Conservation (phyloP, 2,329 filamentous ascomycete species). For the Simplicillium aogashimaense region DNA sequence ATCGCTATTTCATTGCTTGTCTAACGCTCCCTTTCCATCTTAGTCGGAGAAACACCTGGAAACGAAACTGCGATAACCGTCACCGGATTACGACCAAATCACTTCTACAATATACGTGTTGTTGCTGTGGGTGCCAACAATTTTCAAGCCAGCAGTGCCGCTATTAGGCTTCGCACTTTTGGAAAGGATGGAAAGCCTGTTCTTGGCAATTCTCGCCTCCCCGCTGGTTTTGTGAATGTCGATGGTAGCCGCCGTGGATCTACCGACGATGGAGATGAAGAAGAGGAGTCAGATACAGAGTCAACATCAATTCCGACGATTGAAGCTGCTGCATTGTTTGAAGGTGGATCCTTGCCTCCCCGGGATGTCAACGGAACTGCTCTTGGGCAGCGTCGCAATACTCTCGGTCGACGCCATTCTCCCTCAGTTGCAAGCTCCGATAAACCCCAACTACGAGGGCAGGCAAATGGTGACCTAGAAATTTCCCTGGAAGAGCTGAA, state of each 20-base stretch:
- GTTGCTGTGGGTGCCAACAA: slow-evolving; percentile 86
- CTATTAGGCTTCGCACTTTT: slow-evolving; percentile 76
- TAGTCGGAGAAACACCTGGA: slow-evolving; percentile 69
- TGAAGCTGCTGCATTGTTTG: slow-evolving; percentile 52
- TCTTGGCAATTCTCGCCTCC: slow-evolving; percentile 44
- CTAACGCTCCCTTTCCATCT: background rate
- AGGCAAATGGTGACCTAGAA: slow-evolving; percentile 42
- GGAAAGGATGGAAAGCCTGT: slow-evolving; percentile 53
- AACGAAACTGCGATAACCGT: slow-evolving; percentile 63
- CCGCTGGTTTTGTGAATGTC: slow-evolving; percentile 44
- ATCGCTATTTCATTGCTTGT: background rate
- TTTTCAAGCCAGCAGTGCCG: slow-evolving; percentile 80
- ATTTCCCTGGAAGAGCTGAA: slow-evolving; percentile 70
- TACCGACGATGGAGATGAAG: slow-evolving; percentile 32
- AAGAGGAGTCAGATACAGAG: slow-evolving; percentile 25
- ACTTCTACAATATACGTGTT: slow-evolving; percentile 89
- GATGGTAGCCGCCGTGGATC: slow-evolving; percentile 31
- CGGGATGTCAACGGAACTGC: slow-evolving; percentile 50
- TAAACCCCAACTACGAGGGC: slow-evolving; percentile 33
- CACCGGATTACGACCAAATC: slow-evolving; percentile 73
- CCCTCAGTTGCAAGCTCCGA: slow-evolving; percentile 55
- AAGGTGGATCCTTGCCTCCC: slow-evolving; percentile 48
- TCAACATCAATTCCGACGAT: slow-evolving; percentile 43
- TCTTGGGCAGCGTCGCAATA: slow-evolving; percentile 32
- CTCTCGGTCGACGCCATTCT: slow-evolving; percentile 65